Percentiles rank a stretch among this genome's conserved stretches.
Evolutionary conservation across 768 basidiomycete species (phyloP).

Genomic region (Trametopsis cervina): DNA sequence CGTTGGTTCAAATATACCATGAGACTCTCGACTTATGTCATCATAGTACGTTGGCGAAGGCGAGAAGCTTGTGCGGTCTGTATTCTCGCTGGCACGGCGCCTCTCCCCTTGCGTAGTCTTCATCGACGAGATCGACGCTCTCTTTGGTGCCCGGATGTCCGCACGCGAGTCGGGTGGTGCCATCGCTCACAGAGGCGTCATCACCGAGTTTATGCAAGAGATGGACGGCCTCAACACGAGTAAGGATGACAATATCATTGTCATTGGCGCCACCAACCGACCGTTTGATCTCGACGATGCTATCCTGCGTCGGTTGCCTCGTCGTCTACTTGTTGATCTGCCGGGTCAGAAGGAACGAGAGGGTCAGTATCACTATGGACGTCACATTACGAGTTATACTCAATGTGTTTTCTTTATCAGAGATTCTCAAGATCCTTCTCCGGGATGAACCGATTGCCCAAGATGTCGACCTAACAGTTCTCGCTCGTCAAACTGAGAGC

Average conservation of each 20-base stretch:
- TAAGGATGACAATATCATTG: constrained; percentile 73
- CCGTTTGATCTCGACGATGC: constrained; percentile 91
- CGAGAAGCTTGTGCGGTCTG: constrained; percentile 82
- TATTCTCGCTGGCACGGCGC: constrained; percentile 80
- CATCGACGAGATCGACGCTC: constrained; percentile 90
- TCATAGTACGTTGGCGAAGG: constrained; percentile 80
- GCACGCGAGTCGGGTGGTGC: constrained; percentile 71
- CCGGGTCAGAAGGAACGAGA: constrained; percentile 81
- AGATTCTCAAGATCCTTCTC: constrained; percentile 81
- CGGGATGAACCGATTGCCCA: constrained; percentile 67
- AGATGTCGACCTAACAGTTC: constrained; percentile 51
- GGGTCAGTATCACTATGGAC: constrained; percentile 46
- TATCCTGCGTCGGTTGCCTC: constrained; percentile 80
- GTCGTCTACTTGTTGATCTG: constrained; percentile 81
- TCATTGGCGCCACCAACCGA: constrained; percentile 92
- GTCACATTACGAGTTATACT: constrained; percentile 4
- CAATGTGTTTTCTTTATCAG: constrained; percentile 30
- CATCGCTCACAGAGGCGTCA: constrained; percentile 79
- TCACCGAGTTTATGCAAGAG: constrained; percentile 93
- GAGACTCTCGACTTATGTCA: constrained; percentile 1
- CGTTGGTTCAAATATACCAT: too few relatives aligned
- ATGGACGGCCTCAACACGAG: constrained; percentile 90
- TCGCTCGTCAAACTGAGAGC: constrained; percentile 70
- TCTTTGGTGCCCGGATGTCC: constrained; percentile 82
- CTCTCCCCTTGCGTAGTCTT: constrained; percentile 91